A percentile compares a stretch with the other conserved stretches of the same genome.
Evolutionary conservation across 371 early-diverging fungal genomes (phyloP).

Genomic region (Furculomyces boomerangus): DNA sequence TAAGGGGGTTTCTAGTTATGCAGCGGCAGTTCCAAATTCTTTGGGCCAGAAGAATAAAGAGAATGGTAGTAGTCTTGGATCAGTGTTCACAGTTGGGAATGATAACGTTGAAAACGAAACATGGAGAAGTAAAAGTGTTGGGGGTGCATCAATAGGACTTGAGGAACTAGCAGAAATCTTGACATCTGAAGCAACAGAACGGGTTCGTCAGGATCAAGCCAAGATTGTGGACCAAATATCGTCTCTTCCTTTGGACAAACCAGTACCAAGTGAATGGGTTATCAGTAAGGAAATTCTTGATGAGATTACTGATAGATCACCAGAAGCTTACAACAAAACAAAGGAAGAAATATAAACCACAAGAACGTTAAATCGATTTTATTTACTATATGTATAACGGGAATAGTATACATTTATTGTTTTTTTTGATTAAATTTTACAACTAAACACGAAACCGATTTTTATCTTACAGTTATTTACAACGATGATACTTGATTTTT

Average conservation of each 20-base stretch:
- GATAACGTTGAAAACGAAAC: not conserved
- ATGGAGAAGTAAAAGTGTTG: not conserved
- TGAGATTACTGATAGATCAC: slow-evolving; percentile 14
- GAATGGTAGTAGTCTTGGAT: slow-evolving; percentile 10
- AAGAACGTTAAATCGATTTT: too few relatives aligned
- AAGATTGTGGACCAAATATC: slow-evolving; percentile 7
- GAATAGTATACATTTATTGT: too few relatives aligned
- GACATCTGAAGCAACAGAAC: slow-evolving; percentile 39
- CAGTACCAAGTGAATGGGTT: slow-evolving; percentile 11
- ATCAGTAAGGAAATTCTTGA: slow-evolving; percentile 8
- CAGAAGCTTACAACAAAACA: slow-evolving; percentile 7
- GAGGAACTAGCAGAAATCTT: slow-evolving; percentile 58
- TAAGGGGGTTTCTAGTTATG: slow-evolving; percentile 24
- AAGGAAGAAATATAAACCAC: not conserved
- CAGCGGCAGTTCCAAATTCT: too few relatives aligned
- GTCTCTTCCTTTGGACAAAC: slow-evolving; percentile 6
- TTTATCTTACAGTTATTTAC: too few relatives aligned
- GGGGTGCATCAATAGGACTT: slow-evolving; percentile 4
- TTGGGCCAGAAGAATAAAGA: not conserved
- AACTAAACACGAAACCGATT: too few relatives aligned
- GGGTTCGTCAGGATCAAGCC: slow-evolving; percentile 11
- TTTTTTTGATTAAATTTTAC: too few relatives aligned
- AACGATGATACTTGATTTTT: too few relatives aligned
- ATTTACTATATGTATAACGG: too few relatives aligned
- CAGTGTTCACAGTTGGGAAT: not conserved